A percentile compares a stretch with the other conserved stretches of the same genome.
These are phyloP conservation scores for Annulohypoxylon truncatum DNA, from an alignment of 2,329 filamentous ascomycete genomes.

Conservation along the genomic window DNA sequence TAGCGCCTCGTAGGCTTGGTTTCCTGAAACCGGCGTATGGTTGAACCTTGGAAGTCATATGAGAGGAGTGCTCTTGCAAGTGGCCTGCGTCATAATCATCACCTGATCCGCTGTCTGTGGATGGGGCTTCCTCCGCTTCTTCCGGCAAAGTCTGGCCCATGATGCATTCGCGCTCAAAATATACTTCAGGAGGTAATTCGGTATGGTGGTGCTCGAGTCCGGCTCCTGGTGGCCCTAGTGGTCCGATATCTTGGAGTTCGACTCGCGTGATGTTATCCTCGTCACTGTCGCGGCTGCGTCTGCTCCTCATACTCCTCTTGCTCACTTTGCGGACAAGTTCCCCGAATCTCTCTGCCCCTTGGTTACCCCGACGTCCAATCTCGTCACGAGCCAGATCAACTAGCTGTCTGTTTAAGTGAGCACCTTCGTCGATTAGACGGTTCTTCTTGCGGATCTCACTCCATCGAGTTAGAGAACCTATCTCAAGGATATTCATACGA, in stretches of 20 bases:
- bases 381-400: constrained; percentile 50
- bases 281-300: constrained; percentile 48
- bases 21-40: constrained; percentile 33
- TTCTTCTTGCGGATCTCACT: constrained; percentile 76
- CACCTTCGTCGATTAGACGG: constrained; percentile 62
- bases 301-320: constrained; percentile 49
- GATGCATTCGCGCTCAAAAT: constrained; percentile 52
- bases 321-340: constrained; percentile 52
- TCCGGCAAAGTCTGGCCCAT: constrained; percentile 54
- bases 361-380: constrained; percentile 45
- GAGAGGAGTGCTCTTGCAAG: constrained; percentile 36
- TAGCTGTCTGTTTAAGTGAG: constrained; percentile 52
- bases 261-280: constrained; percentile 40
- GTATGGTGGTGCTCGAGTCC: constrained; percentile 41
- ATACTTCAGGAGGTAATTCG: constrained; percentile 38
- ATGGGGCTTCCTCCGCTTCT: constrained; percentile 47
- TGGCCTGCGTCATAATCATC: constrained; percentile 30
- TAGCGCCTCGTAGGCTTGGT: constrained; percentile 11
- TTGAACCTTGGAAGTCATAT: constrained; percentile 40
- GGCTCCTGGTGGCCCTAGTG: constrained; percentile 32
- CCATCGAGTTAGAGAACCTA: constrained; percentile 76
- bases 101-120: constrained; percentile 33
- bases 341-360: constrained; percentile 47
- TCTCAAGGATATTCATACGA: constrained; percentile 77
- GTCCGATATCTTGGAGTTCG: constrained; percentile 33